Base-by-base conservation (phyloP, 331 rosid species). In the Arachis monticola region DNA sequence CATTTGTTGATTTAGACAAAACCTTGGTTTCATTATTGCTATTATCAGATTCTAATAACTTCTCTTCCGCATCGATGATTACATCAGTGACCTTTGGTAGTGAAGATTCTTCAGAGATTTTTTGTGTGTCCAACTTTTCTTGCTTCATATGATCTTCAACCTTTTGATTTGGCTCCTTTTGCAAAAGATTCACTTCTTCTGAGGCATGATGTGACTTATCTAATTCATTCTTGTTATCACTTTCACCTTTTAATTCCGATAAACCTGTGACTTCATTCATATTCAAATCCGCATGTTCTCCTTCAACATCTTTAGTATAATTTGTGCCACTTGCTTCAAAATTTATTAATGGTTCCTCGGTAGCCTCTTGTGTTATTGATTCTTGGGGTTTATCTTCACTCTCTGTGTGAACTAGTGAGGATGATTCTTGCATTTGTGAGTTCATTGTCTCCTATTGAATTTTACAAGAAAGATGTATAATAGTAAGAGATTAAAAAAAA, bases 391-490 rank as follows among this genome's bases (percentile, higher is more conserved):
- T 53, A 56, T 27, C 74, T 77, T 68, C 85, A 62, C 73, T 58
- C 61, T 73, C 70, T 10, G 2, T 69, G 4, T 38, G 35, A 59
- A 9, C 41, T 64, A 64, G 17, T 11, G 38, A 65, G 79, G 79
- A 60, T 46, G 85, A 67, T 53, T 77, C 76, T 77, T 10, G 22
- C 17, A 61, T 67, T 46, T 58, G 38, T 44, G 64, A 45, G 46
- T 74, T 59, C 27, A 76, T 32, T 32, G 64, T 73, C 27, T 47
- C 78, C 86, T 83, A 27, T 74, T 57, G 12, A 78, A 6, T 73
- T 63, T 53, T 55, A 6, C 7, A 69, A 38, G 5, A 65, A 70
- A 69, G 11, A 63, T 11, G 2, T 63, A 63, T 0, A n/a, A 6
- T 74, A 17, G 22, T 17, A 17, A 17, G 22, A 17, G 22, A 17